Conservation (phyloP, 768 basidiomycete species). For the Inosperma sp. region DNA sequence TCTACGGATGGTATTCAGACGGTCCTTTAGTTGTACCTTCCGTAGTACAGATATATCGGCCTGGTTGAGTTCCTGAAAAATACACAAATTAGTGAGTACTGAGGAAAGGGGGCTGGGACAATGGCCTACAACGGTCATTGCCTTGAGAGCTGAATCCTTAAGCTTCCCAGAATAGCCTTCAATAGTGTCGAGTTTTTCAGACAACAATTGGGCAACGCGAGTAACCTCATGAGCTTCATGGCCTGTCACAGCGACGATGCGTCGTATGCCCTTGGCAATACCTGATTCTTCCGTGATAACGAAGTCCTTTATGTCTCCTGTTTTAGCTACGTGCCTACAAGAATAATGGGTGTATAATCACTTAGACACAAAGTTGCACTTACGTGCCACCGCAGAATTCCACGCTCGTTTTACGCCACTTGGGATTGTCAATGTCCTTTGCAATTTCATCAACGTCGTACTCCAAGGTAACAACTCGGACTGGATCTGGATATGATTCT, state of each 20-base stretch:
- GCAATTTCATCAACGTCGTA: constrained; percentile 83
- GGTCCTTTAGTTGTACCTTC: constrained; percentile 77
- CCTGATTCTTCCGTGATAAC: constrained; percentile 94
- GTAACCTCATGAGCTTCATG: constrained; percentile 85
- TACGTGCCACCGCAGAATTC: constrained; percentile 99
- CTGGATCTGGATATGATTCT: constrained; percentile 96
- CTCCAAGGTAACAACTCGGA: constrained; percentile 89
- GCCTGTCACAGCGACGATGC: constrained; percentile 92
- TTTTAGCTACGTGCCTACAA: constrained; percentile 85
- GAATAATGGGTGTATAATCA: background rate
- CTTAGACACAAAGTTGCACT: constrained; percentile 29
- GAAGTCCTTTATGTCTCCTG: constrained; percentile 95
- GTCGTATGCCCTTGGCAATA: constrained; percentile 96
- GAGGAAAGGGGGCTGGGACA: constrained; percentile 24
- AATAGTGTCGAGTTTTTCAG: constrained; percentile 56
- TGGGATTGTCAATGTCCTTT: constrained; percentile 79
- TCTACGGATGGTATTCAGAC: constrained; percentile 66
- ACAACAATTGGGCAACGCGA: constrained; percentile 59
- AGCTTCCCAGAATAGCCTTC: constrained; percentile 63
- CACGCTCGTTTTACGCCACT: constrained; percentile 87
- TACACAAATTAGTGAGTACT: constrained; percentile 1
- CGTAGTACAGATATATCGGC: constrained; percentile 82
- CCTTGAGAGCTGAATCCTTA: constrained; percentile 86
- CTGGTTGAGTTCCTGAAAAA: constrained; percentile 75
- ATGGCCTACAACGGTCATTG: constrained; percentile 68